Evolutionary conservation across 768 basidiomycete species (phyloP), one percentile per base, ranked within the genome.

Genomic region (Amanita inopinata): DNA sequence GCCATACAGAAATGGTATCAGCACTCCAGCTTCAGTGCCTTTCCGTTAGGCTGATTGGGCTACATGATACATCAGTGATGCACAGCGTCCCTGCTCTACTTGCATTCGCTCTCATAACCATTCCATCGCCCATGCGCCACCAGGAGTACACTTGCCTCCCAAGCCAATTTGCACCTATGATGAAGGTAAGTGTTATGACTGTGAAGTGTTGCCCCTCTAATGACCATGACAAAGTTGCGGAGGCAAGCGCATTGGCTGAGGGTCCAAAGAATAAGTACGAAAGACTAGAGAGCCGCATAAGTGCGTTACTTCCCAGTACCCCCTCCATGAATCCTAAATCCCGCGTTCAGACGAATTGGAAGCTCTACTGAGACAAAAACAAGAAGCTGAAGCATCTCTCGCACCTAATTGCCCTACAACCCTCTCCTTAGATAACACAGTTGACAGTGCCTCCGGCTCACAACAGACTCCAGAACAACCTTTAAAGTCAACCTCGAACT

Each of bases 81-180:
- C 83, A 5, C 78, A 80, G 54, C 64, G 78, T 31, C 84, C 84
- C 3, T 86, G 84, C 53, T 78, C 83, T 19, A 86, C 84, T 2
- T 86, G 84, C 54, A 65, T 78, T 45, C 74, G 83, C 23, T 85
- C 83, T 15, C 82, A 84, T 65, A 69, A 78, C 1, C 80, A 85
- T 61, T 74, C 80, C 6, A 54, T 74, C 40, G 67, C 72, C 9
- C 81, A 81, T 60, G 73, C 80, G 9, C 66, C 73, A 1, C 68
- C 79, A 20, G 79, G 77, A 30, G 63, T 65, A 1, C 61, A 62
- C 34, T 51, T 80, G 33, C 76, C 81, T 0, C 54, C 70, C 0
- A 64, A 62, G 34, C 81, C 79, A 9, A 78, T 81, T 42, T 87
- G 84, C 54, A 85, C 82, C n/a, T 86, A 75, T 48, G 83, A 85